A percentile compares a stretch with the other conserved stretches of the same genome.
phyloP scores from a whole-genome alignment of 352 stramenopile genomes.

The Phytophthora fragariae region DNA sequence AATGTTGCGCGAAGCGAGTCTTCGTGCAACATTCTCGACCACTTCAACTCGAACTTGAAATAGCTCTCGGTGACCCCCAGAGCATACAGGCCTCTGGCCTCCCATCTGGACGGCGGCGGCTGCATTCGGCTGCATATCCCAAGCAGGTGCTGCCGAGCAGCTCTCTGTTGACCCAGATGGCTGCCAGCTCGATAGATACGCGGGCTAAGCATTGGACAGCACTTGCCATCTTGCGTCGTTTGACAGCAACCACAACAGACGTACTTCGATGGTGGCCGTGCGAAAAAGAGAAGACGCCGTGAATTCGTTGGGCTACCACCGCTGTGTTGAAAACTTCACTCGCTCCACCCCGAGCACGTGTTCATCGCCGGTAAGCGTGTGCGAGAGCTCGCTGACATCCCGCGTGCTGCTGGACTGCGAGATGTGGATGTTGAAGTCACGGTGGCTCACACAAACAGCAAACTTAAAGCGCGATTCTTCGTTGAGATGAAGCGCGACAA shows the following conservation, averaged over 20 bases:
- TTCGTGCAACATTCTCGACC: not conserved
- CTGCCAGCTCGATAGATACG: constrained; percentile 23
- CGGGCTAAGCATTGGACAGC: not conserved
- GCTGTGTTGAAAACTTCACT: constrained; percentile 20
- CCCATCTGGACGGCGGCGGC: not conserved
- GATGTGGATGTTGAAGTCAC: constrained; percentile 57
- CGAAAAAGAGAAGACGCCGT: constrained; percentile 31
- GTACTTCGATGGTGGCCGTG: constrained; percentile 25
- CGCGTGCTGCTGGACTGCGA: constrained; percentile 58
- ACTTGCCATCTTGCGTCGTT: constrained; percentile 15
- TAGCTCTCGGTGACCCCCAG: too few species aligned
- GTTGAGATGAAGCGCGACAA: constrained; percentile 50
- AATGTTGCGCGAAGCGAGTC: not conserved
- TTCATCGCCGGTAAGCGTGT: constrained; percentile 39
- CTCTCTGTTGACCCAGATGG: constrained; percentile 24
- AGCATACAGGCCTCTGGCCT: not conserved
- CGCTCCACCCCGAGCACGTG: constrained; percentile 25
- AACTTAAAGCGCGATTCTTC: constrained; percentile 59
- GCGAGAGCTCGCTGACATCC: constrained; percentile 61
- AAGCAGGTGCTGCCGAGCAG: constrained; percentile 12
- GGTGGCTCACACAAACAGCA: constrained; percentile 58
- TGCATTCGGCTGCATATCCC: constrained; percentile 1
- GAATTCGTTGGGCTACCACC: constrained; percentile 31
- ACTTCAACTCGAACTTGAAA: not conserved
- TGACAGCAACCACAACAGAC: not conserved